A percentile compares a stretch with the other conserved stretches of the same genome.
Evolutionary conservation across 2,329 filamentous ascomycete species (phyloP).

Genomic region (Stagonosporopsis chrysanthemi): DNA sequence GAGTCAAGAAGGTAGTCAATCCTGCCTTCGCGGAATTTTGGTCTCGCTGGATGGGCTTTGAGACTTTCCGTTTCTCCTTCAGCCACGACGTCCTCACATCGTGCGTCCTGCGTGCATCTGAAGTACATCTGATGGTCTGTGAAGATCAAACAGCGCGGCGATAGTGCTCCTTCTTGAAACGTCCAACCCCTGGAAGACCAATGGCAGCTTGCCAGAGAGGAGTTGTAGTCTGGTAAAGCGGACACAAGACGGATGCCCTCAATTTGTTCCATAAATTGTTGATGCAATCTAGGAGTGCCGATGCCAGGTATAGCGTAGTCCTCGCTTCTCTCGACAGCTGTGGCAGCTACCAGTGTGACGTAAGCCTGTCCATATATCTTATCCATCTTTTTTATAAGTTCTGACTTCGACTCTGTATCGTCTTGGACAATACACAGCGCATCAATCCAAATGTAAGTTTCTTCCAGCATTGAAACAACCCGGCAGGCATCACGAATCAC

Average conservation of each 20-base stretch:
- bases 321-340: neutral
- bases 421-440: constrained; percentile 10
- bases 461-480: neutral
- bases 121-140: constrained; percentile 8
- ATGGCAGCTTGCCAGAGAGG: neutral
- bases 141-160: constrained; percentile 3
- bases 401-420: neutral
- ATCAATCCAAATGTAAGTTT: constrained; percentile 7
- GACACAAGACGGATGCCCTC: neutral
- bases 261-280: neutral
- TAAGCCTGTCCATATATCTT: constrained; percentile 3
- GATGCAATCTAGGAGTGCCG: neutral
- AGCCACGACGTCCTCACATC: constrained; percentile 1
- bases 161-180: constrained; percentile 2
- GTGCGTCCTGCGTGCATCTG: constrained; percentile 2
- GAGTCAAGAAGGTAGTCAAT: constrained; percentile 1
- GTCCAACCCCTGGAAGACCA: constrained; percentile 1
- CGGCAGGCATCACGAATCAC: neutral
- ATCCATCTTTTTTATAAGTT: neutral
- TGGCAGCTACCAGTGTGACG: neutral
- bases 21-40: neutral
- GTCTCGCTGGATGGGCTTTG: neutral
- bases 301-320: constrained; percentile 2
- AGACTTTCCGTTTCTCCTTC: neutral
- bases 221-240: constrained; percentile 2